Evolutionary conservation across 2,329 filamentous ascomycete genomes (phyloP), one percentile per base, ranked within the genome.

Genomic region (Eutypa lata): DNA sequence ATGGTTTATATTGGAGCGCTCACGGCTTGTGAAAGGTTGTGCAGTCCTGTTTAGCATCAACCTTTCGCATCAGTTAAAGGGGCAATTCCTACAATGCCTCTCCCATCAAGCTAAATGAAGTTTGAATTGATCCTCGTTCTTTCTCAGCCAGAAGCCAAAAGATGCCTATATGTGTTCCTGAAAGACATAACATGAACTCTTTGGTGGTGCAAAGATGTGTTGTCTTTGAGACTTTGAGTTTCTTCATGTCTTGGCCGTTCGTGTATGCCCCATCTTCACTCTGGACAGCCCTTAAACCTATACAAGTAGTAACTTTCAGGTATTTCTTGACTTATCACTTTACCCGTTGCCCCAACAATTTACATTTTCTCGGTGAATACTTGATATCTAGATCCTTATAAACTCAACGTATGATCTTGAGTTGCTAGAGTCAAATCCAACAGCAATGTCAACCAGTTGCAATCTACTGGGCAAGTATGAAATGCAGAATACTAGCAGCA

Each of bases 221-320:
- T 19, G 19, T 21, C 18, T 42, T 42, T 42, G 38, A 22, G 19
- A 42, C 8, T 14, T 22, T 42, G 38, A 19, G 19, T 21, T 42
- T 42, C 38, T 18, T 6, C 19, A 18, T 22, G 38, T 42, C 38
- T 42, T 42, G 38, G 38, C 19, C 19, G 13, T 13, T 42, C 26
- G 19, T 22, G 19, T 13, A 42, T 42, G 13, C 38, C 38, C 3
- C 16, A 43, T 46, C 26, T 48, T 19, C 28, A 48, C 38, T 10
- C 7, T 21, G 26, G 38, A 42, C 13, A 48, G 10, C 22, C 24
- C 13, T 45, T 48, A 46, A 48, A 18, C 48, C 40, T 28, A 37
- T 64, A 64, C 57, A 62, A 59, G 62, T 60, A 59, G 22, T 46
- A 47, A 47, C 37, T 16, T 21, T 22, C 50, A 44, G 43, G 40